Evolutionary conservation across 2,329 filamentous ascomycete species (phyloP), one percentile per base, ranked within the genome.

Genomic region (Diplodia mutila): DNA sequence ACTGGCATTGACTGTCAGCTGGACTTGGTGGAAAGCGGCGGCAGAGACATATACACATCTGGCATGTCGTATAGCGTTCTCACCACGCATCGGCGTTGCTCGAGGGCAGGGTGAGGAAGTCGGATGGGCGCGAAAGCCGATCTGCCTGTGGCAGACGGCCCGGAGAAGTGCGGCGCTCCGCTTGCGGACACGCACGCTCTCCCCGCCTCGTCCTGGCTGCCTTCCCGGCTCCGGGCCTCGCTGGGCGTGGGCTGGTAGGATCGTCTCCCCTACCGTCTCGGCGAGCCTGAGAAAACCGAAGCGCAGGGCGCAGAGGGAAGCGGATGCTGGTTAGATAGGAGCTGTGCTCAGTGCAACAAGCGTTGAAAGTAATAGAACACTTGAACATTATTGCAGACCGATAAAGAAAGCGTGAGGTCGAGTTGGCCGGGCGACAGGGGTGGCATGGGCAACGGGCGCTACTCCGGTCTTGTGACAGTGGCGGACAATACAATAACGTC

Each of bases 1-100:
- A 73, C 76, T 78, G 78, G 74, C 71, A 79, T 79, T 74, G 77
- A 78, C 68, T 79, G 73, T 68, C 74, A 78, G 76, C 77, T 71
- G 76, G 78, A 77, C 64, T 72, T 68, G 72, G 74, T 73, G 75
- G 73, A 73, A 73, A 76, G 71, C 77, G 71, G 73, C 77, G 77
- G 72, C 77, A 51, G 8, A 75, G 77, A 74, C 74, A 76, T 73
- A 74, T 73, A 74, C 59, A 16, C 66, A 63, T 67, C 77, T 78
- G 75, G 68, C 72, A 78, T 79, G 78, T 73, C 72, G 71, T 76
- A 73, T 75, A 73, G 74, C 77, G 61, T 72, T 71, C 73, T 37
- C 72, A 67, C 71, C 76, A 72, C 72, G 69, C 74, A 72, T 11
- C 42, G 37, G 64, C 64, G 52, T 14, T 14, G 39, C 32, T 27